A percentile compares a stretch with the other conserved stretches of the same genome.
These are phyloP conservation scores for Grigorovia transvaalensis DNA, from an alignment of 805 yeast genomes.

Conservation along the genomic window DNA sequence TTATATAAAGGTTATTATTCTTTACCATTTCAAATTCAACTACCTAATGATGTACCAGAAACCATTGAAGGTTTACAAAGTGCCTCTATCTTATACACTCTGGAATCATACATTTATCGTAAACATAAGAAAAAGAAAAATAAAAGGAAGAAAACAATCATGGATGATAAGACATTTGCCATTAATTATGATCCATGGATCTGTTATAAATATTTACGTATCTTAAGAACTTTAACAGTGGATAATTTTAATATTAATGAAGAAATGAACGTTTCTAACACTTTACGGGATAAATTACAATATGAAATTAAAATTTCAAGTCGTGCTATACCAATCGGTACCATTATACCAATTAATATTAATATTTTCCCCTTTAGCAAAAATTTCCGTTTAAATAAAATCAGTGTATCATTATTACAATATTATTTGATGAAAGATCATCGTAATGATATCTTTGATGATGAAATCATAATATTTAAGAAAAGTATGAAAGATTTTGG, in stretches of 20 bases:
- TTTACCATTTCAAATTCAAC: conserved; percentile 69
- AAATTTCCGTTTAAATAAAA: conserved; percentile 60
- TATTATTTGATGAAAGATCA: conserved; percentile 48
- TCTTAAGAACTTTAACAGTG: conserved; percentile 70
- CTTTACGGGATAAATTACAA: conserved; percentile 84
- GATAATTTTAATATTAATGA: conserved; percentile 57
- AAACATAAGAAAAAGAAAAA: background rate
- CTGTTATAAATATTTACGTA: conserved; percentile 51
- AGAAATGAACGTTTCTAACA: conserved; percentile 81
- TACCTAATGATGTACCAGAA: conserved; percentile 79
- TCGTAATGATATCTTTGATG: conserved; percentile 44
- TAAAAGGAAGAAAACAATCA: conserved; percentile 1
- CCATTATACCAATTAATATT: conserved; percentile 56
- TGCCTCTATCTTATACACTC: conserved; percentile 58
- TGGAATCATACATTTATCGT: conserved; percentile 71
- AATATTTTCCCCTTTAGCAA: conserved; percentile 69
- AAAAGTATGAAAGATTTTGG: conserved; percentile 36
- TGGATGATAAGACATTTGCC: background rate
- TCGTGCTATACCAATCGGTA: conserved; percentile 80
- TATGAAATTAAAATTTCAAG: conserved; percentile 78
- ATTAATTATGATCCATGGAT: background rate
- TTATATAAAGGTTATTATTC: conserved; percentile 70
- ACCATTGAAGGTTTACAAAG: conserved; percentile 82
- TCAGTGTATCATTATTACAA: conserved; percentile 59
- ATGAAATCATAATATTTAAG: conserved; percentile 52